phyloP scores from a whole-genome alignment of 495 filamentous ascomycete species.

The Friedmanniomyces endolithicus region DNA sequence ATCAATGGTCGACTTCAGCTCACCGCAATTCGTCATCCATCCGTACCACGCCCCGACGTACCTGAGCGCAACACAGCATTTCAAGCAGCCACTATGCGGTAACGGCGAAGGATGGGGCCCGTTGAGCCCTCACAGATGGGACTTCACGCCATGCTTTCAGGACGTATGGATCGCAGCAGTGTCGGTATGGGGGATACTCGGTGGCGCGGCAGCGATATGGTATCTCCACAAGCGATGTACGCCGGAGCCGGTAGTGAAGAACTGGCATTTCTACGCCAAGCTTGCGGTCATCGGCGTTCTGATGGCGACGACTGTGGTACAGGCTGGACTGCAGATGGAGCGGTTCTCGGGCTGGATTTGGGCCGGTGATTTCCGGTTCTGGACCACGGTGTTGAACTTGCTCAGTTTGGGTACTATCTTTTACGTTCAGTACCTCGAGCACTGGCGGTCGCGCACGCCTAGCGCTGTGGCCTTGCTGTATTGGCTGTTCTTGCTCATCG shows the following conservation, averaged over 20 bases:
- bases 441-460: slow-evolving; percentile 73
- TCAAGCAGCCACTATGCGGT: slow-evolving; percentile 59
- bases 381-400: slow-evolving; percentile 69
- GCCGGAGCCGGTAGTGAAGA: slow-evolving; percentile 55
- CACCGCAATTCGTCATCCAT: slow-evolving; percentile 14
- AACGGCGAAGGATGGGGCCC: slow-evolving; percentile 94
- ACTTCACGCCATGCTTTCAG: slow-evolving; percentile 93
- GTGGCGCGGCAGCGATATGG: slow-evolving; percentile 63
- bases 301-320: slow-evolving; percentile 51
- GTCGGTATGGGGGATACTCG: slow-evolving; percentile 61
- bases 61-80: slow-evolving; percentile 21
- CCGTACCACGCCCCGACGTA: slow-evolving; percentile 14
- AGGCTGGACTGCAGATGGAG: slow-evolving; percentile 67
- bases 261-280: slow-evolving; percentile 94
- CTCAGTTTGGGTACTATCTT: slow-evolving; percentile 68
- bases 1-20: slow-evolving; percentile 12
- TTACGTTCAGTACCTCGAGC: slow-evolving; percentile 83
- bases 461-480: slow-evolving; percentile 93
- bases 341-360: slow-evolving; percentile 51
- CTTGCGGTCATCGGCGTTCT: slow-evolving; percentile 60
- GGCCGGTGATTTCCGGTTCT: slow-evolving; percentile 77
- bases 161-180: slow-evolving; percentile 71
- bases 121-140: slow-evolving; percentile 65
- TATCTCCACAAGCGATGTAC: slow-evolving; percentile 56
- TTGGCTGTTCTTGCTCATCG: slow-evolving; percentile 83